Base-by-base conservation (phyloP, 345 rosid genomes). In the Noccaea caerulescens region DNA sequence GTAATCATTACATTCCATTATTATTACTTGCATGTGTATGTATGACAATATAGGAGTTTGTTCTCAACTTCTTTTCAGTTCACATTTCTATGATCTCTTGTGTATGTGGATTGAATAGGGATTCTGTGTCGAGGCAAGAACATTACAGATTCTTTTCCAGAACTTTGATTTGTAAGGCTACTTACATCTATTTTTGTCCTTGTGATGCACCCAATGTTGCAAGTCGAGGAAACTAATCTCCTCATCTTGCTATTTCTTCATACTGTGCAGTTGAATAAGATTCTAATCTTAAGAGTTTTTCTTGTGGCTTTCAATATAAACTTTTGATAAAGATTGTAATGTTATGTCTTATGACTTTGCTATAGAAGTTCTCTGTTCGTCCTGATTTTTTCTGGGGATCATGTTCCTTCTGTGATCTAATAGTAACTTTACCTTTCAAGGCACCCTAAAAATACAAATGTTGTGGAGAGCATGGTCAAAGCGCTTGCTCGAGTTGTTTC, bases 401-500 rank as follows among this genome's bases (percentile, higher is more conserved):
- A 59, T 41, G 63, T 45, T 65, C 20, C 23, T 58, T 50, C 37
- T 44, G 27, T 60, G 62, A 43, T 60, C 57, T 67, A 60, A 67
- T 67, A 25, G 6, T 11, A 58, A 67, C 49, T 51, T 63, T 72
- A 6, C 42, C 18, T 66, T 71, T 80, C 58, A 66, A 91, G 97
- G 98, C 78, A 94, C 72, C 98, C 98, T 25, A 91, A 85, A 84
- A 94, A 88, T 81, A 89, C 97, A 45, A 91, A 94, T 84, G 93
- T 94, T 63, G 99, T 89, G 77, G 99, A 91, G 88, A 87, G 88
- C 74, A 91, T 94, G 91, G 93, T 91, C 78, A 94, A 91, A 76
- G 87, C 99, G 57, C 95, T 94, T 70, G 97, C 97, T 79, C 93
- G 95, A 51, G 96, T 94, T 80, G 97, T 91, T 81, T 94, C 91